Percentiles rank a stretch among this genome's conserved stretches.
Evolutionary conservation across 805 yeast species (phyloP).

Genomic region (Saccharomycopsis schoenii): DNA sequence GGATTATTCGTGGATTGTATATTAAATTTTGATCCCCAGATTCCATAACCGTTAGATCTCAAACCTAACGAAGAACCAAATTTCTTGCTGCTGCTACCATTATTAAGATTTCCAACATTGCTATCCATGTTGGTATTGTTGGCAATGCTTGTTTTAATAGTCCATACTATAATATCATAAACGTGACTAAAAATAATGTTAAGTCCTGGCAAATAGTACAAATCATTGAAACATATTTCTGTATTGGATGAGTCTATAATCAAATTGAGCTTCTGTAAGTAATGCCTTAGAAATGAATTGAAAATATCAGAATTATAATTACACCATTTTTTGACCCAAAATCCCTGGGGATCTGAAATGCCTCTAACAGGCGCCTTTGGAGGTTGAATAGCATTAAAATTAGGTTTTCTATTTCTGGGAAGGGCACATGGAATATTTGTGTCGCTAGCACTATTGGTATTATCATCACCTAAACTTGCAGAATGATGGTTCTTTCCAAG

Average conservation of each 20-base stretch:
- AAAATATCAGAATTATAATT: slow-evolving; percentile 47
- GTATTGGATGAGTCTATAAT: not conserved
- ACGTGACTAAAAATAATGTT: slow-evolving; percentile 36
- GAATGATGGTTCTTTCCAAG: not conserved
- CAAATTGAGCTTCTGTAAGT: slow-evolving; percentile 25
- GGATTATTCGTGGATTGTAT: slow-evolving; percentile 8
- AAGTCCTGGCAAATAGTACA: slow-evolving; percentile 33
- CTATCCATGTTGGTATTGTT: not conserved
- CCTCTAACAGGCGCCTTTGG: slow-evolving; percentile 33
- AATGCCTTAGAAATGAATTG: slow-evolving; percentile 53
- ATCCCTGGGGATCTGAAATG: slow-evolving; percentile 46
- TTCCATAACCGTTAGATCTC: not conserved
- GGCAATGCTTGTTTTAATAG: slow-evolving; percentile 12
- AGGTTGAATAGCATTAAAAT: slow-evolving; percentile 30
- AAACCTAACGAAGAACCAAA: not conserved
- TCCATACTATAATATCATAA: slow-evolving; percentile 29
- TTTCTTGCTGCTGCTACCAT: not conserved
- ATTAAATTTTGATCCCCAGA: slow-evolving; percentile 14
- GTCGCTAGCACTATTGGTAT: not conserved
- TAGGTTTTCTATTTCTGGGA: slow-evolving; percentile 6
- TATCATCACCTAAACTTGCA: not conserved
- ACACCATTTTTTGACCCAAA: slow-evolving; percentile 57
- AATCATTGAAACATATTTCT: slow-evolving; percentile 1
- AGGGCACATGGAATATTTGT: not conserved
- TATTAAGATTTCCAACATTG: not conserved